Base-by-base conservation (phyloP, 768 basidiomycete species). In the Tricholomella constricta region DNA sequence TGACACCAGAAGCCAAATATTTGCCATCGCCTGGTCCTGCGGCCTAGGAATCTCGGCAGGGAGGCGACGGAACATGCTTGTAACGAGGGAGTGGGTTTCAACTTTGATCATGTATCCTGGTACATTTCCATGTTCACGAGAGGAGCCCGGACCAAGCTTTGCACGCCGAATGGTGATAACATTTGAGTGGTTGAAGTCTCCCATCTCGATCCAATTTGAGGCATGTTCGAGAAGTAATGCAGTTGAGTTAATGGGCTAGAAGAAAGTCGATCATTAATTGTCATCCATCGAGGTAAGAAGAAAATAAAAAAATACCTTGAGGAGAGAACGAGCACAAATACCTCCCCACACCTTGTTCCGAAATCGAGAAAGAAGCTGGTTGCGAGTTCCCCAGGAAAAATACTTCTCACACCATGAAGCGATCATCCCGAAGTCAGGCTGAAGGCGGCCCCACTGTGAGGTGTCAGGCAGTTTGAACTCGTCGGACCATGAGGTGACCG, bases 291-390 rank as follows among this genome's bases (percentile, higher is more conserved):
- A n/a, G n/a, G n/a, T 29, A 31, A 3, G 29, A 17, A 34, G 31
- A 15, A 12, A 4, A 47, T 22, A 19, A 23, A 15, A 8, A 43
- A 52, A 42, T 40, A 53, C 56, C 45, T 47, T 36, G 25, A 34
- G 29, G 12, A 86, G 64, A 11, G 74, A 72, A 41, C 80, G 72
- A n/a, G 82, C 70, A 4, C 82, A 71, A 5, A 79, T 73, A 2
- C 78, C 77, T 1, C 78, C 73, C 79, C 85, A 87, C 5, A 85
- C 68, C 9, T 83, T 76, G 2, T 74, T 80, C 53, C 81, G 70
- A 60, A 87, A 85, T 26, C 81, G 78, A 45, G 80, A 80, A 42
- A 79, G 69, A 38, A 87, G 85, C n/a, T n/a, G n/a, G n/a, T n/a
- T n/a, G n/a, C n/a, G n/a, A n/a, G n/a, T n/a, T n/a, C n/a, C n/a